Evolutionary conservation across 176 grass and related monocot species (phyloP).

Genomic region (Saccharum spontaneum): DNA sequence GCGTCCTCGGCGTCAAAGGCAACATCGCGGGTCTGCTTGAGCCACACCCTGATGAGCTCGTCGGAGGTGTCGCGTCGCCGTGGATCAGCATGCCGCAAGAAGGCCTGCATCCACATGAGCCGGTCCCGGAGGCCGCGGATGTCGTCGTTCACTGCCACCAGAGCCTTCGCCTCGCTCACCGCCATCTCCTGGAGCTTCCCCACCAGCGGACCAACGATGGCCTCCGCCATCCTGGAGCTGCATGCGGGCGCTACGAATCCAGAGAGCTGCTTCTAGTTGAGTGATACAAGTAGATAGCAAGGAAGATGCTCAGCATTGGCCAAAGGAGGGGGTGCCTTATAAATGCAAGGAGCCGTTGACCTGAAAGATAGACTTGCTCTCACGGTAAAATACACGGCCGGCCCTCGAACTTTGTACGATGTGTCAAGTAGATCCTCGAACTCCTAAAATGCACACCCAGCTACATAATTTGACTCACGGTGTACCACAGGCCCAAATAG

Average conservation of each 20-base stretch:
- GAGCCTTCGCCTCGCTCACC: not conserved
- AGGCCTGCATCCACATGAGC: slow-evolving; percentile 52
- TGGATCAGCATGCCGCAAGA: slow-evolving; percentile 23
- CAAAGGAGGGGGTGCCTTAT: too few species aligned
- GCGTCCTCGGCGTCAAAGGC: slow-evolving; percentile 39
- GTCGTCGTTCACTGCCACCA: slow-evolving; percentile 22
- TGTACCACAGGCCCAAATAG: too few species aligned
- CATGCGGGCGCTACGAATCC: too few species aligned
- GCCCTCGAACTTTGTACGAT: too few species aligned
- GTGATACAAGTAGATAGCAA: not conserved
- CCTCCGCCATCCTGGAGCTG: slow-evolving; percentile 12
- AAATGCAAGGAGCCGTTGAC: too few species aligned
- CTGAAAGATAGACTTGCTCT: too few species aligned
- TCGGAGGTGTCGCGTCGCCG: not conserved
- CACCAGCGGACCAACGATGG: not conserved
- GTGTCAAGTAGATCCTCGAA: too few species aligned
- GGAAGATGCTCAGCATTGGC: too few species aligned
- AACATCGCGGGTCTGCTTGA: slow-evolving; percentile 27
- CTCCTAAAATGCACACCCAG: too few species aligned
- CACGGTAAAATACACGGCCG: too few species aligned
- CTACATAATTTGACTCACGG: too few species aligned
- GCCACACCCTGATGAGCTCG: slow-evolving; percentile 16
- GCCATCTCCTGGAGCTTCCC: slow-evolving; percentile 11
- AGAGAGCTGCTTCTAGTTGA: not conserved
- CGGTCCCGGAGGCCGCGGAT: slow-evolving; percentile 20